phyloP scores from a whole-genome alignment of 352 stramenopile species.

The Sclerospora graminicola region DNA sequence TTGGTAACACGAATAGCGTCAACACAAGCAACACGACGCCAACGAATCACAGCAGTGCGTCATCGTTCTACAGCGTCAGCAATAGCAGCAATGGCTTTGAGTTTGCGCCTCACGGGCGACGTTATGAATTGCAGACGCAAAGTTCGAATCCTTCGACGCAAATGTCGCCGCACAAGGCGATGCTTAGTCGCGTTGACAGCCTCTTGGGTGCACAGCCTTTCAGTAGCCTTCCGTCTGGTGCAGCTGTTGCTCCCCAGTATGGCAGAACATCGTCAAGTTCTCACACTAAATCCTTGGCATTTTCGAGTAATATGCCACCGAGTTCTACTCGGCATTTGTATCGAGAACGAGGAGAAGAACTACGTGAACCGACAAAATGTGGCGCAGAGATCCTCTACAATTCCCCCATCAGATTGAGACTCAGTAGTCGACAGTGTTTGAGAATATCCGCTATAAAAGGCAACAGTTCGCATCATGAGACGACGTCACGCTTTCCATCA shows the following conservation, averaged over 20 bases:
- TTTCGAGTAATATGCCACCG: slow-evolving; percentile 12
- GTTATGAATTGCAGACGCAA: slow-evolving; percentile 4
- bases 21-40: slow-evolving; percentile 25
- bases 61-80: slow-evolving; percentile 19
- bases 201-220: slow-evolving; percentile 21
- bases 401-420: slow-evolving; percentile 45
- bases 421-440: slow-evolving; percentile 64
- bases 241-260: slow-evolving; percentile 16
- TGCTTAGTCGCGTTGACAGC: slow-evolving; percentile 53
- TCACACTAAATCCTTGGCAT: slow-evolving; percentile 1
- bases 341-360: slow-evolving; percentile 27
- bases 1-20: slow-evolving; percentile 8
- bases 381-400: slow-evolving; percentile 68
- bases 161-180: slow-evolving; percentile 53
- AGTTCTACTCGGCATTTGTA: slow-evolving; percentile 9
- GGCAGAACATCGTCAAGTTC: slow-evolving; percentile 7
- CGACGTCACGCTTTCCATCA: slow-evolving; percentile 17
- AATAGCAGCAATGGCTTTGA: slow-evolving; percentile 3
- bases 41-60: slow-evolving; percentile 14
- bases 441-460: slow-evolving; percentile 30
- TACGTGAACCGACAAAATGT: slow-evolving; percentile 47
- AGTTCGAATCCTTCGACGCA: slow-evolving; percentile 7
- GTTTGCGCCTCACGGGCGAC: slow-evolving; percentile 2
- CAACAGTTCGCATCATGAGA: slow-evolving; percentile 1
- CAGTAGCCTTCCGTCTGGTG: background rate